Base-by-base conservation (phyloP, 805 yeast genomes). In the Suhomyces sp. region DNA sequence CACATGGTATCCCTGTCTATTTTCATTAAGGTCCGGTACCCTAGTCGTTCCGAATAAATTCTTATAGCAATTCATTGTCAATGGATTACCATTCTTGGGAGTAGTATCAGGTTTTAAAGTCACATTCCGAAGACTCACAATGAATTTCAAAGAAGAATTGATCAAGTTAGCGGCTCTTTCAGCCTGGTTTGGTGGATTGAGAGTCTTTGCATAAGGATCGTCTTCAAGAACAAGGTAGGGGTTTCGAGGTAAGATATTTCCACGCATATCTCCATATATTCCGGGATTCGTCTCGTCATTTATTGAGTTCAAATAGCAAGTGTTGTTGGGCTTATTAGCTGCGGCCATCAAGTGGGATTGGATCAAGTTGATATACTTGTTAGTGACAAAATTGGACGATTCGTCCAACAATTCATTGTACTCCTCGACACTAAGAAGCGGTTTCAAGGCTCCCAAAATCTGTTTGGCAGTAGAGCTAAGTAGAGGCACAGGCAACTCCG, bases 151-250 rank as follows among this genome's bases (percentile, higher is more conserved):
- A 2, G 86, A 71, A 4, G 88, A 81, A 35, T 77, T 74, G 18
- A 82, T 70, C 43, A 84, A 59, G 18, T 75, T 79, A 2, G 90
- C 78, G 6, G 90, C 81, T 23, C 91, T 56, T 42, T 78, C 81
- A 8, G 77, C 65, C 59, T 84, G 95, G 33, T 74, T 65, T 11
- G 87, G 84, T 4, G 81, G 81, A 39, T 72, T 74, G 37, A 68
- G 53, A 12, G 72, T 66, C 49, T 60, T 60, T 12, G 77, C 69
- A 42, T 77, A 68, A 1, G 91, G 90, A 44, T 84, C 95, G 51
- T 83, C 83, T 44, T 83, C 88, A 12, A 84, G 56, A 8, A 84
- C 74, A 44, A 84, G 68, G 49, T 81, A 83, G 1, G 95, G 95
- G 53, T 83, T 84, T 42, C 91, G 65, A 4, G 95, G 95, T 27